Base-by-base conservation (phyloP, 768 basidiomycete species). In the Leucosporidium scottii region DNA sequence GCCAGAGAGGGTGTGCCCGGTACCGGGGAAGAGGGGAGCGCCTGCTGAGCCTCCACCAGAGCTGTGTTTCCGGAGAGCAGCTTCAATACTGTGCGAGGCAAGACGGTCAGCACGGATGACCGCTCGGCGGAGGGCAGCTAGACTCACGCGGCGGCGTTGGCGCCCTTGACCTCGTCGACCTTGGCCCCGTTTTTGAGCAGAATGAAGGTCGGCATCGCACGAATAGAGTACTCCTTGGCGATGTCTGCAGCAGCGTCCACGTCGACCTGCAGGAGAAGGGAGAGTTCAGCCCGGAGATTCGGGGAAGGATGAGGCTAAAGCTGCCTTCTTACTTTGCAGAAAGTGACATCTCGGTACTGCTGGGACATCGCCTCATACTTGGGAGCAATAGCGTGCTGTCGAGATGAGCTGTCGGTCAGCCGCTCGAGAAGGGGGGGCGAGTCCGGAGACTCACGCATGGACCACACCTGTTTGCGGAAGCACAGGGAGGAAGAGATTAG, bases 191-290 rank as follows among this genome's bases (percentile, higher is more conserved):
- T 74, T 67, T 76, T 74, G 75, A 77, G 76, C 39, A 78, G 78
- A 39, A 76, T 65, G 73, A 81, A 81, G 7, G 80, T 81, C 12
- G 80, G 80, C 80, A 81, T 81, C 39, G 78, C 77, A 47, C 74
- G 66, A 67, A 81, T 76, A 15, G 62, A 67, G 49, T 74, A 75
- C 28, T 75, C 73, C 39, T 75, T 49, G 27, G 78, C 75, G 66
- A 80, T 71, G 48, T 79, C 77, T 54, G 72, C 74, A 30, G 77
- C 59, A 7, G 59, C 59, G 30, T 61, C 48, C 17, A 61, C 60
- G 30, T 61, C 39, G 10, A 47, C 36, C 36, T 59, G 34, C 9
- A 1, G 39, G 23, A 44, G 58, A 36, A 9, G 30, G n/a, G 36
- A 15, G 25, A 39, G n/a, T 23, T 59, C 39, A 59, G 58, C 39